Conservation (phyloP, 169 alveolate species). For the Miamiensis avidus region DNA sequence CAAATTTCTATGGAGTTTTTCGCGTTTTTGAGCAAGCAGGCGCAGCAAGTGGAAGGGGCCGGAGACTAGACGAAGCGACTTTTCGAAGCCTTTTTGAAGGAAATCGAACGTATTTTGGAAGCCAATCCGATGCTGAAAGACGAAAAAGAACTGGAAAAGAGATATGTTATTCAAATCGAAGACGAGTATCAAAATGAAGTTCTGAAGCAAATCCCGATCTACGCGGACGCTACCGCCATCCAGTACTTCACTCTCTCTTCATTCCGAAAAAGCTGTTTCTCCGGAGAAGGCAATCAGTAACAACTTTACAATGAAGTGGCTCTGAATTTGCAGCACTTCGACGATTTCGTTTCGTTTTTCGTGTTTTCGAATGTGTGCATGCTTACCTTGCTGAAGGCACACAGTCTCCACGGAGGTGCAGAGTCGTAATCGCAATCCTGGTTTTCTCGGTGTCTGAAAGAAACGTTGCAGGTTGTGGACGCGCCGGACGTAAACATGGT, state of each 20-base stretch:
- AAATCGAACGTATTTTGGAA: not conserved
- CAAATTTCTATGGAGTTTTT: slow-evolving; percentile 13
- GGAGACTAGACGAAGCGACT: not conserved
- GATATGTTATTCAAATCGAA: not conserved
- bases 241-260: not conserved
- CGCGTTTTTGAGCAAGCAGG: not conserved
- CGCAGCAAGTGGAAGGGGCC: not conserved
- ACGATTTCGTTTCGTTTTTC: not conserved
- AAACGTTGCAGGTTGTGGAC: not conserved
- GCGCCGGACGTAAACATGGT: not conserved
- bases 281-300: not conserved
- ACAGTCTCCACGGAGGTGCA: no score
- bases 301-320: not conserved
- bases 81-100: slow-evolving; percentile 1
- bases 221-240: not conserved
- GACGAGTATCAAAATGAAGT: not conserved
- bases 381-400: not conserved
- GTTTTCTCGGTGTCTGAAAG: not conserved
- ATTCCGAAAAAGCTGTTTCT: not conserved
- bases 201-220: not conserved
- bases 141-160: not conserved
- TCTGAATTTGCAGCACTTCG: not conserved
- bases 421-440: not conserved
- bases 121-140: not conserved
- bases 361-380: not conserved